phyloP scores from a whole-genome alignment of 108 stramenopile species.

The Fistulifera solaris region DNA sequence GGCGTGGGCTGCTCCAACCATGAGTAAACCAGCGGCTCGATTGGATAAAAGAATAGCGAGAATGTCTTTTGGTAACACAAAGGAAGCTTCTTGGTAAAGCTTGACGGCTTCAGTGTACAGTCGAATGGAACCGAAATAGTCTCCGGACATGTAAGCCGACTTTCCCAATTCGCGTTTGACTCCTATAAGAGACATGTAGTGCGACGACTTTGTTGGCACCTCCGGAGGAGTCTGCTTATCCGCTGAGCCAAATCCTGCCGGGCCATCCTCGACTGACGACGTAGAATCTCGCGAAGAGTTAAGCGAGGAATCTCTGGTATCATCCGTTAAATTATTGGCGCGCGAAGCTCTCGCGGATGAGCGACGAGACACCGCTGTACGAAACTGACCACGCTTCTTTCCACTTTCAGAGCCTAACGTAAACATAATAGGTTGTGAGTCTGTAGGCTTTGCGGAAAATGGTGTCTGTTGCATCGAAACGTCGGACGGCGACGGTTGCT shows the following conservation, averaged over 20 bases:
- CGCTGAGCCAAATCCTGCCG: neutral
- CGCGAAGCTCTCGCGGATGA: no score
- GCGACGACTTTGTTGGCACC: neutral
- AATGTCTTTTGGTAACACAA: constrained; percentile 17
- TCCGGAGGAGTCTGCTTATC: neutral
- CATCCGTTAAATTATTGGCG: no score
- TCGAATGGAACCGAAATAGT: constrained; percentile 42
- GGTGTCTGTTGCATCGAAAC: neutral
- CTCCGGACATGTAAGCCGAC: constrained; percentile 34
- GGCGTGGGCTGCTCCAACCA: constrained; percentile 59
- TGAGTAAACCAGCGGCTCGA: constrained; percentile 70
- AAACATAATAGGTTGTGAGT: neutral
- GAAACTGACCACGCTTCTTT: no score
- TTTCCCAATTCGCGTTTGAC: constrained; percentile 40
- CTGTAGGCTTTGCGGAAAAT: neutral
- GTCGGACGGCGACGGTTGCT: neutral
- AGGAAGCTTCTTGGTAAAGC: constrained; percentile 17
- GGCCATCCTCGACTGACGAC: no score
- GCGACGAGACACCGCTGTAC: no score
- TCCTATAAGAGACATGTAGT: neutral
- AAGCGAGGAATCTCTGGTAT: no score
- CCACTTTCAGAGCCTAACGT: neutral
- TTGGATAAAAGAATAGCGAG: constrained; percentile 62
- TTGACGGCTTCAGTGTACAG: constrained; percentile 50
- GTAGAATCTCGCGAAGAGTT: no score